A percentile compares a stretch with the other conserved stretches of the same genome.
Evolutionary conservation across 73 alveolate species (phyloP).

Genomic region (Effrenium voratum): DNA sequence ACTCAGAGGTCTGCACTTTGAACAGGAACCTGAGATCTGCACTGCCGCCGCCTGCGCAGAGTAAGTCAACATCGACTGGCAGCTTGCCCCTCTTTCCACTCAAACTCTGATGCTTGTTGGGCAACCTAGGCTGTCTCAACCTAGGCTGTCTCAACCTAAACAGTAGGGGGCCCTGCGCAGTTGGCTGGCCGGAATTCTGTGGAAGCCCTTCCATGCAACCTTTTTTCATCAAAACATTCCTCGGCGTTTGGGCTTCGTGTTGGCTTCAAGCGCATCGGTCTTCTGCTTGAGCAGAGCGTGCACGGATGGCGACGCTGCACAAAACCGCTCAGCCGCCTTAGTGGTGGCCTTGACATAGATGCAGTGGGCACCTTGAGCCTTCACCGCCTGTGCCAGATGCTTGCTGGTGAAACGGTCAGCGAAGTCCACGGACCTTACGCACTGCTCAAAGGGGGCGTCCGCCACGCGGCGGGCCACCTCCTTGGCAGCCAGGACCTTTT

Average conservation of each 20-base stretch:
- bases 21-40: conserved; percentile 55
- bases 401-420: conserved; percentile 29
- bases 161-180: conserved; percentile 88
- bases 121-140: conserved; percentile 39
- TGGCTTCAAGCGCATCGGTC: conserved; percentile 38
- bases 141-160: conserved; percentile 1
- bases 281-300: conserved; percentile 62
- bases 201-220: not conserved
- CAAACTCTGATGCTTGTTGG: conserved; percentile 50
- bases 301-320: conserved; percentile 63
- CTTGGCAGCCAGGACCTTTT: conserved; percentile 40
- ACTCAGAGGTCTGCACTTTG: conserved; percentile 34
- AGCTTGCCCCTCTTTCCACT: conserved; percentile 46
- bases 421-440: conserved; percentile 50
- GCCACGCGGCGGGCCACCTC: conserved; percentile 89
- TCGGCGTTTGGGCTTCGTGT: conserved; percentile 51
- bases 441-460: conserved; percentile 40
- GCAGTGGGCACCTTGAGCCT: conserved; percentile 71
- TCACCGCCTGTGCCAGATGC: conserved; percentile 56
- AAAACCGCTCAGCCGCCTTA: conserved; percentile 33
- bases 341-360: conserved; percentile 41
- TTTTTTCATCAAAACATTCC: conserved; percentile 29
- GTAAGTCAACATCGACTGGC: conserved; percentile 55
- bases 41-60: conserved; percentile 60
- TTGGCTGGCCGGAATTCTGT: conserved; percentile 56